These are phyloP conservation scores for Ascodesmis nigricans DNA, from an alignment of 495 filamentous ascomycete species.

Conservation along the genomic window DNA sequence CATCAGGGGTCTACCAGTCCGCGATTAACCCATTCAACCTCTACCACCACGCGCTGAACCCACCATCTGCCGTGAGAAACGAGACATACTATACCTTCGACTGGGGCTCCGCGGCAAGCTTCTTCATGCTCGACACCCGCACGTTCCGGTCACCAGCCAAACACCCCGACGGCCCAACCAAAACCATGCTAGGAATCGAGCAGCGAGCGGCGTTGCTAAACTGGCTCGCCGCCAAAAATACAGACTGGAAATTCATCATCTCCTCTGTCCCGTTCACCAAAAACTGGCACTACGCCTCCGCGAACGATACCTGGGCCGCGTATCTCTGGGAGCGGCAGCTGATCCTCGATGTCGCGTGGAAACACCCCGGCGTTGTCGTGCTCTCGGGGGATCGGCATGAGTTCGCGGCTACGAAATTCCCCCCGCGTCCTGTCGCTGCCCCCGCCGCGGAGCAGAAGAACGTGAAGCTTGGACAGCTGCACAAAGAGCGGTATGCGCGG, in stretches of 20 bases:
- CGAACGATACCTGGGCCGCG: conserved; percentile 73
- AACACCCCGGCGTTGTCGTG: conserved; percentile 52
- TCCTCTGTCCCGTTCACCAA: conserved; percentile 85
- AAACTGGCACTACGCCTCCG: conserved; percentile 67
- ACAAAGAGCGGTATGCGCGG: too few species aligned
- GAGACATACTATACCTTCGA: conserved; percentile 69
- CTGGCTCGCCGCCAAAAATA: conserved; percentile 50
- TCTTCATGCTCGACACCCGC: conserved; percentile 88
- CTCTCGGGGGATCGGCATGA: conserved; percentile 84
- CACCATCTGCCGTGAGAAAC: conserved; percentile 34
- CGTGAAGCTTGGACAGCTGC: too few species aligned
- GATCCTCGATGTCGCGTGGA: conserved; percentile 83
- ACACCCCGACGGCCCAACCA: conserved; percentile 30
- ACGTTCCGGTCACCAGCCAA: conserved; percentile 52
- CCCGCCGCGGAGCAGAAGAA: too few species aligned
- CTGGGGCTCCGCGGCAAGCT: conserved; percentile 59
- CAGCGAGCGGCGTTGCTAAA: conserved; percentile 61
- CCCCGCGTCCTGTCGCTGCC: conserved; percentile 32
- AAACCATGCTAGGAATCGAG: conserved; percentile 64
- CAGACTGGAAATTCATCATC: conserved; percentile 82
- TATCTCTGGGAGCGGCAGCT: conserved; percentile 56
- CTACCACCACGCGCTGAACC: conserved; percentile 72
- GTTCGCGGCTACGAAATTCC: conserved; percentile 82
- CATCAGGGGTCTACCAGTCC: conserved; percentile 44
- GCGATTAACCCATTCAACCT: conserved; percentile 70